Evolutionary conservation across 345 rosid genomes (phyloP), one percentile per base, ranked within the genome.

Genomic region (Erucastrum elatum): DNA sequence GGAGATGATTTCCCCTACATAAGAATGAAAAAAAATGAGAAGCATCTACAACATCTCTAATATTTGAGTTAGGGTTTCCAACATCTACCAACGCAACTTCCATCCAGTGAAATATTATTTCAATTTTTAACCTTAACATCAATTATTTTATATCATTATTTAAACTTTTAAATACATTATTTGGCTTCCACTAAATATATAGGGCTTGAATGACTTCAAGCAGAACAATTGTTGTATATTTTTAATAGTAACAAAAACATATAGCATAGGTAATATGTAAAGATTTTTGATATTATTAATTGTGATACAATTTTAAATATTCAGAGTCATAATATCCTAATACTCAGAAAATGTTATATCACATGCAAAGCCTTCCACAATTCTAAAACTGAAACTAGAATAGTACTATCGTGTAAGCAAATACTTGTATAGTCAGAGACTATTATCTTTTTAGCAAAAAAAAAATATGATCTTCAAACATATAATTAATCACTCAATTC

Each of bases 401-500:
- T 34, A 71, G 21, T 58, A 21, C 21, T 21, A 7, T 71, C 17
- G 8, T 53, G 44, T 16, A 33, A 4, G 37, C 64, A 33, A 69
- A 33, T 4, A 17, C 7, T 31, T 10, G 37, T 59, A 13, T 27
- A 17, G 1, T 30, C 61, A 30, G 8, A 17, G 37, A 75, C 13
- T 58, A 5, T 8, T 3, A 59, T 30, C 34, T 17, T 68, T 21
- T 21, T 21, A 21, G 21, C 21, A 21, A 21, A 21, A 21, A 21
- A 21, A 21, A 21, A 21, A 21, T 21, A 5, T 8, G 5, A 59
- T 30, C 34, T 17, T 68, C 15, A n/a, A 46, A 13, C 56, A 49
- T 39, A 53, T 26, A 77, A 71, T 56, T 55, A 56, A 31, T 71
- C 71, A 72, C 77, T 41, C 73, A 8, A 41, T 8, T 25, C 68